Conservation (phyloP, 2,329 filamentous ascomycete genomes). For the Aspergillus tanneri region DNA sequence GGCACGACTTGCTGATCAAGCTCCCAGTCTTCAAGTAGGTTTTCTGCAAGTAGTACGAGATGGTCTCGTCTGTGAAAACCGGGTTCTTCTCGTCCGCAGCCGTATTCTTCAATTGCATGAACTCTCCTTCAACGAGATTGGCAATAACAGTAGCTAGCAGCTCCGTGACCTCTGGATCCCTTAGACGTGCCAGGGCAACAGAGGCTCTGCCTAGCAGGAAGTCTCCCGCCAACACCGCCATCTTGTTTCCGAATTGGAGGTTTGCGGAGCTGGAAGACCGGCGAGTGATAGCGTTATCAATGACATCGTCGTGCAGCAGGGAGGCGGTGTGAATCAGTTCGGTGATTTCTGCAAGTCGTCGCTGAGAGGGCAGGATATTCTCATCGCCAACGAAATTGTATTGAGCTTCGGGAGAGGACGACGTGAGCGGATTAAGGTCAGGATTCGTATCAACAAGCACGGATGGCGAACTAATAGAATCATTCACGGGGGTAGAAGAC, state of each 20-base stretch:
- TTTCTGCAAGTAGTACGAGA: constrained; percentile 95
- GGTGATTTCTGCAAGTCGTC: constrained; percentile 90
- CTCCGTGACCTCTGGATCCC: constrained; percentile 92
- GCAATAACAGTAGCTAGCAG: constrained; percentile 94
- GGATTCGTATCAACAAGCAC: constrained; percentile 83
- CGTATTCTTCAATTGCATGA: constrained; percentile 99
- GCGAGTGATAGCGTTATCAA: constrained; percentile 84
- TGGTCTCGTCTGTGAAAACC: constrained; percentile 80
- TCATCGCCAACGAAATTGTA: constrained; percentile 49
- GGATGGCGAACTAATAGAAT: constrained; percentile 58
- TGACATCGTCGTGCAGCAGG: constrained; percentile 95
- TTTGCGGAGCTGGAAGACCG: constrained; percentile 86
- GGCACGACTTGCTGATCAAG: constrained; percentile 92
- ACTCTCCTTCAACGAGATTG: constrained; percentile 96
- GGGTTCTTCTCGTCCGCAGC: constrained; percentile 82
- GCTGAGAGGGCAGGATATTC: constrained; percentile 82
- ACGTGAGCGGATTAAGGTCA: constrained; percentile 56
- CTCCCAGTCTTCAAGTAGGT: constrained; percentile 97
- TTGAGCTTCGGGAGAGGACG: constrained; percentile 39
- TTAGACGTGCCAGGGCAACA: constrained; percentile 82
- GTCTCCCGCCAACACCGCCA: constrained; percentile 97
- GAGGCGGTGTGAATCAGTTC: constrained; percentile 97
- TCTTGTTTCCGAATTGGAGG: constrained; percentile 96
- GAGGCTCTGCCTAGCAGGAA: constrained; percentile 92
- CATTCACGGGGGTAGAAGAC: constrained; percentile 52